Conservation (phyloP, 495 filamentous ascomycete species). For the Neurospora tetraspora region DNA sequence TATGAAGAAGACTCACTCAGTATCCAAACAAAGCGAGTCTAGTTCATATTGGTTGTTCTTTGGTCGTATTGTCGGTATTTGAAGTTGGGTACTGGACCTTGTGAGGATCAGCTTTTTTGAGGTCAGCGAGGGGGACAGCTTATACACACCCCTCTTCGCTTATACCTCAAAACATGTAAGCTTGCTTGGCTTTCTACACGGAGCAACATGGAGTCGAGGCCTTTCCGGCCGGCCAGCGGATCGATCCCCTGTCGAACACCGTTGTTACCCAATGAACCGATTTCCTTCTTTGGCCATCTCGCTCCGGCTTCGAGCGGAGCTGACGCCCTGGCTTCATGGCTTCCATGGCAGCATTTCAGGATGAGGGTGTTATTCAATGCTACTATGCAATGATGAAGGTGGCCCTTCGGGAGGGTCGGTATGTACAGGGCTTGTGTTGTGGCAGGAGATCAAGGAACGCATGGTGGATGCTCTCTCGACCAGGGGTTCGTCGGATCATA, state of each 20-base stretch:
- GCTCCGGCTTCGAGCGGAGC: conserved; percentile 22
- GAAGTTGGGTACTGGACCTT: background rate
- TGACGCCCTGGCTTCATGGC: conserved; percentile 3
- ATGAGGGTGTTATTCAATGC: background rate
- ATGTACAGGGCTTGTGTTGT: background rate
- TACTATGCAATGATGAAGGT: background rate
- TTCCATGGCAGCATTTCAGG: conserved; percentile 13
- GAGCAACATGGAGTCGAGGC: conserved; percentile 1
- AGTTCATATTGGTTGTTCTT: background rate
- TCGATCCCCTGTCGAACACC: conserved; percentile 5
- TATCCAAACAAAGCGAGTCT: background rate
- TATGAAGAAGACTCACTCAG: background rate
- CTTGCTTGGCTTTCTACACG: conserved; percentile 2
- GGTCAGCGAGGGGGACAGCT: background rate
- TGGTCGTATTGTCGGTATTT: background rate
- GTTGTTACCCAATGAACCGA: background rate
- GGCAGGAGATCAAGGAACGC: background rate
- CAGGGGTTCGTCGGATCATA: background rate
- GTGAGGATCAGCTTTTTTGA: background rate
- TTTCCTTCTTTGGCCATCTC: conserved; percentile 12
- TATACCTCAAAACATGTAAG: conserved; percentile 3
- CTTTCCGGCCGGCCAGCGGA: background rate
- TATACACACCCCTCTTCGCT: background rate
- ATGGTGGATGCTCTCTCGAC: conserved; percentile 7
- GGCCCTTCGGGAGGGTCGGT: background rate